Base-by-base conservation (phyloP, 1,284 basidiomycete species). In the Fistulinella staudtii region DNA sequence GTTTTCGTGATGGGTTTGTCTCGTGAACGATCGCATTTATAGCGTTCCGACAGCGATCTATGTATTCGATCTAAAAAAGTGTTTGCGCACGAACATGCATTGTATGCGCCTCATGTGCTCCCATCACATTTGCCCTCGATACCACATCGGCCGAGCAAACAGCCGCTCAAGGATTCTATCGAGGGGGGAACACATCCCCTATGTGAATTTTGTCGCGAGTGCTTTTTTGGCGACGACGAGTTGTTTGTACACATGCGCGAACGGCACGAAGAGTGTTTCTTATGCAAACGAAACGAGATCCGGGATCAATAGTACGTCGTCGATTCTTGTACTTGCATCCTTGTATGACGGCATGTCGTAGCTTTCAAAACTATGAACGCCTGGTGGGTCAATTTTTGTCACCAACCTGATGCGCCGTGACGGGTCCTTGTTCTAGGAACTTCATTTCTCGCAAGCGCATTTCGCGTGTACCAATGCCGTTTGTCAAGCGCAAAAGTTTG, bases 201-300 rank as follows among this genome's bases (percentile, higher is more conserved):
- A n/a, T 95, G 93, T 66, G 82, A 85, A 57, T 99, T 97, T 67
- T 98, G 95, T 60, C 79, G 80, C 22, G 83, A 89, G 55, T 91
- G 88, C 54, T 95, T 89, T 75, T 97, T 95, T 64, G 74, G 85
- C 23, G 85, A 88, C 47, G 95, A 99, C 59, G 93, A 95, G 61
- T 70, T 98, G n/a, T 97, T 86, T 63, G 73, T 83, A 29, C 96
- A 99, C 67, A 93, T 97, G 86, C 80, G 94, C 36, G 87, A 94
- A 60, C 74, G 73, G 37, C 95, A 99, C 69, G 95, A 99, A 64
- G 94, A 99, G 61, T 99, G 96, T 64, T 96, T 96, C 59, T 71
- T 99, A 23, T 99, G 96, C 68, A 90, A 90, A 61, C 74, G 83
- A 28, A 78, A 83, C 45, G 92, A 85, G 5, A 61, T 92, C 36